Percentiles rank a stretch among this genome's conserved stretches.
Conservation (phyloP, 495 filamentous ascomycete genomes). For the Beverwykella pulmonaria region DNA sequence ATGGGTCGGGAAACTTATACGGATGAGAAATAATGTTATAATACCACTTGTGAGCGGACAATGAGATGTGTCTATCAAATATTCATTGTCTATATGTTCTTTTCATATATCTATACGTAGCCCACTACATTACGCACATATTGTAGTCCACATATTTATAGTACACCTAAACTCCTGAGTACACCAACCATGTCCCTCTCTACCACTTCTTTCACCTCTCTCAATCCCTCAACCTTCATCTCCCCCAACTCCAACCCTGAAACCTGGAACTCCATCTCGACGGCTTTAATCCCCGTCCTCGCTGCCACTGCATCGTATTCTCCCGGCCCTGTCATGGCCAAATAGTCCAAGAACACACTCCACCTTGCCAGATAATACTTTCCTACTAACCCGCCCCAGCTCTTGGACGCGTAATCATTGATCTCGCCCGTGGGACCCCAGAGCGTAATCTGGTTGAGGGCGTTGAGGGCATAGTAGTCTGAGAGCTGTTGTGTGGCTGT, state of each 20-base stretch:
- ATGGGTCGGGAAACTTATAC: background rate
- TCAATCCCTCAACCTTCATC: constrained; percentile 1
- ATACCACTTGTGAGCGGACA: too few relatives aligned
- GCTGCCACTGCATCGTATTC: constrained; percentile 12
- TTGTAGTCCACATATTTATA: too few relatives aligned
- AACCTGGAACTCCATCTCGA: constrained; percentile 26
- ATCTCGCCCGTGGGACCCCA: constrained; percentile 58
- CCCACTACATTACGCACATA: too few relatives aligned
- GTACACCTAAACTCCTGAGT: background rate
- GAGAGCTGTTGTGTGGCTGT: constrained; percentile 15
- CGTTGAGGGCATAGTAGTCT: constrained; percentile 55
- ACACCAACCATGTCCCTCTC: constrained; percentile 9
- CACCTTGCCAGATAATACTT: constrained; percentile 56
- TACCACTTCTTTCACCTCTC: constrained; percentile 9
- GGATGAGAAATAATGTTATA: too few relatives aligned
- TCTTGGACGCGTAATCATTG: constrained; percentile 55
- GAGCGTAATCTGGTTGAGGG: constrained; percentile 58
- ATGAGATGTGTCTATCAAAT: too few relatives aligned
- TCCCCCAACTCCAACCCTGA: background rate
- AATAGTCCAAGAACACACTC: constrained; percentile 53
- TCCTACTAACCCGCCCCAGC: constrained; percentile 54
- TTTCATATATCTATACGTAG: too few relatives aligned
- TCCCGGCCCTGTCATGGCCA: constrained; percentile 19
- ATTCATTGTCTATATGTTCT: too few relatives aligned
- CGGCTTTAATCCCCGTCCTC: constrained; percentile 1